Conservation (phyloP, 2,329 filamentous ascomycete species). For the Microsporum ferrugineum region DNA sequence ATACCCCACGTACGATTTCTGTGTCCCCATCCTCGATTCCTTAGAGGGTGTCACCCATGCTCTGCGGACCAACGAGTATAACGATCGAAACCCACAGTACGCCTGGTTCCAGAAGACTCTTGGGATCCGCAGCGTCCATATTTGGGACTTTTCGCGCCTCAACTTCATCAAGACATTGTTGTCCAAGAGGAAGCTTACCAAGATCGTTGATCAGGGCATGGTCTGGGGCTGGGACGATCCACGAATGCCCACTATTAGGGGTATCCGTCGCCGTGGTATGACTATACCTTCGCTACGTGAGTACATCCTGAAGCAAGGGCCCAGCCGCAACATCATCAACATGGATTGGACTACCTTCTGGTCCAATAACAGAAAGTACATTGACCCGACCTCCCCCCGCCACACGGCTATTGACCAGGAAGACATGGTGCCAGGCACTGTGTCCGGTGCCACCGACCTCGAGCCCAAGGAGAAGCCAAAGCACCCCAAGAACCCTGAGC, state of each 20-base stretch:
- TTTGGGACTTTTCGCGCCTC: conserved; percentile 44
- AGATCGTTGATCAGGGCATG: conserved; percentile 37
- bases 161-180: conserved; percentile 42
- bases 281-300: conserved; percentile 24
- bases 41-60: conserved; percentile 48
- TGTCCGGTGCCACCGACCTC: conserved; percentile 44
- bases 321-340: conserved; percentile 31
- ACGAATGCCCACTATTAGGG: conserved; percentile 41
- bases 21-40: conserved; percentile 46
- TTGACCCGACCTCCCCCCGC: conserved; percentile 45
- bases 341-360: conserved; percentile 34
- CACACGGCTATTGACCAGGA: conserved; percentile 22
- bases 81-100: conserved; percentile 34
- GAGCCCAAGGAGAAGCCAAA: conserved; percentile 39
- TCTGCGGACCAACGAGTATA: conserved; percentile 44
- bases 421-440: conserved; percentile 19
- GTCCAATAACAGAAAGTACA: conserved; percentile 58
- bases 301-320: conserved; percentile 32
- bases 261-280: conserved; percentile 35
- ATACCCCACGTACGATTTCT: conserved; percentile 52
- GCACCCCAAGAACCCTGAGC: conserved; percentile 23
- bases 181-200: conserved; percentile 42
- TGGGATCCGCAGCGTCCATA: conserved; percentile 36
- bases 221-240: conserved; percentile 44
- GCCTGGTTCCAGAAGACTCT: conserved; percentile 41